phyloP scores from a whole-genome alignment of 345 rosid species.

The Eucalyptus sp. region DNA sequence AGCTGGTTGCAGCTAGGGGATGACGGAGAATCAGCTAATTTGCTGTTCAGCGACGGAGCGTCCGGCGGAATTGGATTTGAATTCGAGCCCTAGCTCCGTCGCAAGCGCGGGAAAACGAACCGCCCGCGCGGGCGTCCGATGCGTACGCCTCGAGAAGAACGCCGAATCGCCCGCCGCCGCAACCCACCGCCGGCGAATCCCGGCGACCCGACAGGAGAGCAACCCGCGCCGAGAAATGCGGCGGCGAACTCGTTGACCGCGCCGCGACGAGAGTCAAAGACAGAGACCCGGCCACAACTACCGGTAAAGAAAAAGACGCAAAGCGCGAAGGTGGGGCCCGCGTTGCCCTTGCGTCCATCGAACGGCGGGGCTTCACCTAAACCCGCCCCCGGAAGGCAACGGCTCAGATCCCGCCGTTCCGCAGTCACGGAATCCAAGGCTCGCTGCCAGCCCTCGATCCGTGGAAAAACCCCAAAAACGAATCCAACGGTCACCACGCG shows the following conservation, averaged over 20 bases:
- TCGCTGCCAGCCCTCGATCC: neutral
- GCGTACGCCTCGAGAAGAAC: neutral
- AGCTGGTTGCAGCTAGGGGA: neutral
- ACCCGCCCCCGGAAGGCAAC: neutral
- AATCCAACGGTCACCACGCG: neutral
- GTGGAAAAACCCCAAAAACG: neutral
- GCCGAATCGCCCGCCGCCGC: neutral
- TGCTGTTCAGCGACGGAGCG: neutral
- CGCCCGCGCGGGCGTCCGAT: neutral
- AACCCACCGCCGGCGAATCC: neutral
- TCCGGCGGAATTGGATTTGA: neutral
- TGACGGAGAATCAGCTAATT: neutral
- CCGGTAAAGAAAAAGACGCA: neutral
- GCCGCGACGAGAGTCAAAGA: neutral
- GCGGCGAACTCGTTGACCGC: neutral
- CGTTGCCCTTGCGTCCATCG: neutral
- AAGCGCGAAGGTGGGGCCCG: neutral
- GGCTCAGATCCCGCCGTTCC: neutral
- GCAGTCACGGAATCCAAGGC: neutral
- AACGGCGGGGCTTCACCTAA: neutral
- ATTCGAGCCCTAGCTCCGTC: neutral
- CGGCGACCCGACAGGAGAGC: neutral
- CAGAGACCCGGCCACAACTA: neutral
- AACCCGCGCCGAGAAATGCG: neutral
- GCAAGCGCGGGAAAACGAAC: neutral